Evolutionary conservation across 768 basidiomycete genomes (phyloP).

Genomic region (Scleroderma bovista): DNA sequence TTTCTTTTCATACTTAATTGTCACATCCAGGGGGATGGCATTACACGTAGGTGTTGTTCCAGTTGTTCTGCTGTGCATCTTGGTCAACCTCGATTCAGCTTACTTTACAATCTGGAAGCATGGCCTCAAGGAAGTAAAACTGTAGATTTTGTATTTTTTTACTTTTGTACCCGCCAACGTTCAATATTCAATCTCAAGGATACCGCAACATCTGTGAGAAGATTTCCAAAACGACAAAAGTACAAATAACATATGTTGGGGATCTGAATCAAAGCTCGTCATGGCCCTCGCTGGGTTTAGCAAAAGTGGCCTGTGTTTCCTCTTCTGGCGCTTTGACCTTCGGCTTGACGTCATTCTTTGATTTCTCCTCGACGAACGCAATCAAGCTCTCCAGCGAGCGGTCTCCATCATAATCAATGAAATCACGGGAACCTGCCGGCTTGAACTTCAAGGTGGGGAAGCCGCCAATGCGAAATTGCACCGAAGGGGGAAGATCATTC

Average conservation of each 20-base stretch:
- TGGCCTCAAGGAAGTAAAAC: conserved; percentile 78
- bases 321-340: conserved; percentile 18
- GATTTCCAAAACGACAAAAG: conserved; percentile 14
- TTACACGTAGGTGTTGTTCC: conserved; percentile 58
- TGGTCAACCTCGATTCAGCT: conserved; percentile 38
- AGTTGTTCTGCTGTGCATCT: neutral
- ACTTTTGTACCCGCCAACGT: neutral
- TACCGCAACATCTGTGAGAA: conserved; percentile 9
- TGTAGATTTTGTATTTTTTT: conserved; percentile 34
- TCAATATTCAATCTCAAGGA: conserved; percentile 7
- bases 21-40: conserved; percentile 57
- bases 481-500: conserved; percentile 89
- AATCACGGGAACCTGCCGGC: conserved; percentile 78
- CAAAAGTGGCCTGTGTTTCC: conserved; percentile 21
- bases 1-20: conserved; percentile 5
- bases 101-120: conserved; percentile 97
- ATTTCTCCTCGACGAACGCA: conserved; percentile 76
- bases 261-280: conserved; percentile 24
- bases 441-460: conserved; percentile 99
- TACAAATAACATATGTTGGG: neutral
- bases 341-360: conserved; percentile 65
- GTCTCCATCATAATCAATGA: conserved; percentile 92
- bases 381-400: conserved; percentile 81
- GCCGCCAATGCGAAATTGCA: conserved; percentile 79
- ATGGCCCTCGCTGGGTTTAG: conserved; percentile 19